Base-by-base conservation (phyloP, 306 rosid species). In the Hippophae tibetana region DNA sequence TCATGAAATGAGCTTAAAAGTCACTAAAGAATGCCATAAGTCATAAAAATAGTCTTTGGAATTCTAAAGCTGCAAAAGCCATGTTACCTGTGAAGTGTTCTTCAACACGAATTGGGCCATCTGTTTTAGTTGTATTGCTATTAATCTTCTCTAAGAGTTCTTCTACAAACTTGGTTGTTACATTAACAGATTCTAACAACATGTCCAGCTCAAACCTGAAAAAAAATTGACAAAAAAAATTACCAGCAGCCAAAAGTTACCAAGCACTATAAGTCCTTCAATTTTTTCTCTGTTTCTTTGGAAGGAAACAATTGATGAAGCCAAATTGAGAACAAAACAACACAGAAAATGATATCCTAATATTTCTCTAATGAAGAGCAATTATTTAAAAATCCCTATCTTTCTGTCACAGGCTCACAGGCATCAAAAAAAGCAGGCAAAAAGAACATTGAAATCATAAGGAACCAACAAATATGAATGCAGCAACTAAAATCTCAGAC, bases 151-250 rank as follows among this genome's bases (percentile, higher is more conserved):
- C 99, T 68, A 88, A 68, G 52, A 93, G 79, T 47, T 93, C 99
- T 74, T 88, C 94, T 13, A 89, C 97, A 58, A 86, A 95, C 76
- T 82, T 84, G 60, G 90, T 84, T 5, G 99, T 78, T 53, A 74
- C 95, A 69, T 88, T 88, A 62, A 84, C 97, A 47, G 97, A 93
- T 84, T 93, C 99, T 72, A 93, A 77, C 85, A 93, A 71, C 99
- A 93, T 93, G 75, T 93, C 99, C 11, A 93, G 86, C 76, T 93
- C 99, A 73, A 93, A 93, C 86, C 99, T 93, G 89, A 70, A 57
- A 69, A 69, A 43, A 54, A 18, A 68, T 8, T 25, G 53, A 78
- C 60, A 65, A 51, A 68, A 66, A 63, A 58, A 25, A 78, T 82
- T 74, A 84, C 56, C 64, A 58, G 54, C 55, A 44, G 60, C 61